Evolutionary conservation across 2,329 filamentous ascomycete genomes (phyloP), one percentile per base, ranked within the genome.

Genomic region (Aspergillus thermomutatus): DNA sequence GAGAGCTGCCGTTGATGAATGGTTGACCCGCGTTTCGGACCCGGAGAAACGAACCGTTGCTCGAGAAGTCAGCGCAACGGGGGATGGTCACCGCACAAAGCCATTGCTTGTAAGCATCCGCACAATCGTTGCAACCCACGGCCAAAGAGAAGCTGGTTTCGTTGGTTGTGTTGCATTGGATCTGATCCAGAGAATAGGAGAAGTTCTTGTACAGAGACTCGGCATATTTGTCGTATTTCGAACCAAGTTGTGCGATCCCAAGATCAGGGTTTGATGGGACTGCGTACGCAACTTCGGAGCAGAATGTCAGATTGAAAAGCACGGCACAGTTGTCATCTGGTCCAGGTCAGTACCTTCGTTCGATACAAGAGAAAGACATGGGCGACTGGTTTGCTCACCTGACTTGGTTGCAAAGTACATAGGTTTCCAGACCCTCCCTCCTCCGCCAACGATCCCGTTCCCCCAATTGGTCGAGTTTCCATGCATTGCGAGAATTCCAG

Each of bases 51-150:
- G 79, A 53, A 14, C 80, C 78, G 1, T 72, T 66, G 50, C 80
- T 84, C 51, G 82, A 84, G 66, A 90, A 94, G 75, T 97, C 93
- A 68, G 91, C 88, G 77, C 94, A 99, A 28, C 92, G 89, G 1
- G 94, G 94, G 60, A 99, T 94, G 17, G 87, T 89, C 27, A 97
- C 92, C 25, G 91, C 89, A 77, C 94, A 99, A 21, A 99, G 86
- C 94, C 94, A 99, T 68, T 87, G 81, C 73, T 95, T 97, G 82
- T 99, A 99, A 8, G 91, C 91, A 0, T 71, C 68, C 17, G 80
- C 84, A 75, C 94, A 99, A 72, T 95, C 83, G 46, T 79, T 74
- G 78, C 94, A 99, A 64, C 75, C 84, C 45, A 87, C 84, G 1
- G 86, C 89, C 14, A 97, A 85, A 1, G 92, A 96, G 76, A 96